A percentile compares a stretch with the other conserved stretches of the same genome.
These are phyloP conservation scores for Chenopodium quinoa DNA, from an alignment of 148 eudicot genomes.

Conservation along the genomic window DNA sequence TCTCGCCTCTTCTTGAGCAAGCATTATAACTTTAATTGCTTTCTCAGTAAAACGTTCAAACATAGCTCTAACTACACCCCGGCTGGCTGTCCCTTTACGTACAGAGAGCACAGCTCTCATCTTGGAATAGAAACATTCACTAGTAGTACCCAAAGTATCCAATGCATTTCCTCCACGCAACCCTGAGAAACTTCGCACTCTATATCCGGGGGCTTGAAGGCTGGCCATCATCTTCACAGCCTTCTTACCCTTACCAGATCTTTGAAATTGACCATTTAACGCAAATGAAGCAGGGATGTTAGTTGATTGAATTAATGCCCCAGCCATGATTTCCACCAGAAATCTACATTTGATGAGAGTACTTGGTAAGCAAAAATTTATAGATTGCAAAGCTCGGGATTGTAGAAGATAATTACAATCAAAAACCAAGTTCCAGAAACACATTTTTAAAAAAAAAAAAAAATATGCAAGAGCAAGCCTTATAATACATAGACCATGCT, in stretches of 20 bases:
- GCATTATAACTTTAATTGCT: too few species aligned
- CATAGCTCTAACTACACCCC: too few species aligned
- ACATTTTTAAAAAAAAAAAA: neutral
- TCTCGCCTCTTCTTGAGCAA: too few species aligned
- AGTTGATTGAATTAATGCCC: conserved; percentile 71
- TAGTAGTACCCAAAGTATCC: too few species aligned
- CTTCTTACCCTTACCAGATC: conserved; percentile 48
- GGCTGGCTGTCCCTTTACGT: too few species aligned
- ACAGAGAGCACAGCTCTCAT: too few species aligned
- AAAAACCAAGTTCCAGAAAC: neutral
- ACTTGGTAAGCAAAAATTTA: conserved; percentile 6
- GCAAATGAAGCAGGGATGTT: conserved; percentile 55
- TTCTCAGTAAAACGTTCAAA: too few species aligned
- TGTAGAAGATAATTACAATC: neutral
- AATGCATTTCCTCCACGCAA: conserved; percentile 61
- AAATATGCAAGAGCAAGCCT: neutral
- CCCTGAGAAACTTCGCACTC: conserved; percentile 59
- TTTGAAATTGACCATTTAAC: conserved; percentile 42
- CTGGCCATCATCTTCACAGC: conserved; percentile 47
- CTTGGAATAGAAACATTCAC: too few species aligned
- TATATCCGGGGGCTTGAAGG: conserved; percentile 38
- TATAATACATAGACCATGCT: neutral
- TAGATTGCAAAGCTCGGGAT: neutral
- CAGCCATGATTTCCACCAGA: conserved; percentile 59
- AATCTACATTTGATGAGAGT: conserved; percentile 33